Evolutionary conservation across 768 basidiomycete genomes (phyloP).

Genomic region (Macrocybe gigantea): DNA sequence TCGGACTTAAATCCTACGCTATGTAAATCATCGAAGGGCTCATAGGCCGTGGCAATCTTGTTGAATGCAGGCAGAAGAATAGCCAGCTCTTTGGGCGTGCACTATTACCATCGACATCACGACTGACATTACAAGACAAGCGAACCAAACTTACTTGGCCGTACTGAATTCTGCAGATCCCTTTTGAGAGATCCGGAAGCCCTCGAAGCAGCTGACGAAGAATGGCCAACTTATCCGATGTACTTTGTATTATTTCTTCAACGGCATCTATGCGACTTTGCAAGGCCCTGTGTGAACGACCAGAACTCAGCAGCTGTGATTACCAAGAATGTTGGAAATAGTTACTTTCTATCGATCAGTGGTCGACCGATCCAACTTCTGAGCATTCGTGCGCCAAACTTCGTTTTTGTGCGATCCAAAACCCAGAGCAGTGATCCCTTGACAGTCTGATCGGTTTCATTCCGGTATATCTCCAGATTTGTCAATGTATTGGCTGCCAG

Average conservation of each 20-base stretch:
- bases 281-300: conserved; percentile 43
- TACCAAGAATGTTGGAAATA: conserved; percentile 5
- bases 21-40: conserved; percentile 31
- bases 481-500: conserved; percentile 82
- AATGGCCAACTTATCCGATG: conserved; percentile 55
- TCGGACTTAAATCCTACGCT: conserved; percentile 56
- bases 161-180: conserved; percentile 85
- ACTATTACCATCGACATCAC: conserved; percentile 33
- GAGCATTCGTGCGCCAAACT: conserved; percentile 81
- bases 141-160: conserved; percentile 62
- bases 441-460: conserved; percentile 73
- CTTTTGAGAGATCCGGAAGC: conserved; percentile 85
- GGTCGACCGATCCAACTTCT: conserved; percentile 86
- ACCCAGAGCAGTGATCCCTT: conserved; percentile 81
- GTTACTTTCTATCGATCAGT: conserved; percentile 63
- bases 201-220: conserved; percentile 66
- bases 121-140: background rate
- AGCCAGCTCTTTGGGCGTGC: conserved; percentile 78
- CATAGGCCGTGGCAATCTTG: conserved; percentile 62
- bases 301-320: conserved; percentile 1
- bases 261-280: conserved; percentile 79
- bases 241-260: conserved; percentile 67
- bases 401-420: conserved; percentile 81
- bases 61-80: conserved; percentile 70
- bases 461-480: conserved; percentile 91